Evolutionary conservation across 495 filamentous ascomycete genomes (phyloP), one percentile per base, ranked within the genome.

Genomic region (Xylaria palmicola): DNA sequence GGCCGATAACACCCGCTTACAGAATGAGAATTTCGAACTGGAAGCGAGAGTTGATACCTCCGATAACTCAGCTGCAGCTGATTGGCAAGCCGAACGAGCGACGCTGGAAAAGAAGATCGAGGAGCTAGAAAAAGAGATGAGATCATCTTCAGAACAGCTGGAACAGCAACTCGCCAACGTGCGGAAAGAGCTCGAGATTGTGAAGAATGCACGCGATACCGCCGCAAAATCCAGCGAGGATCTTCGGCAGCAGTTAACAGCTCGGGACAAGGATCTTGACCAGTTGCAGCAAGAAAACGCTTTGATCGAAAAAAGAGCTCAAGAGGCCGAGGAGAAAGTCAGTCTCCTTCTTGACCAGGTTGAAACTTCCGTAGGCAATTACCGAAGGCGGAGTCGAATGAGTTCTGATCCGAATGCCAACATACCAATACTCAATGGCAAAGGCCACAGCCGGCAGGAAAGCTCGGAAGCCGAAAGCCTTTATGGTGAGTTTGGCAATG

Each of bases 291-390:
- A 85, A 43, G 91, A 97, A 69, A 97, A 98, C 67, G 74, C 72
- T 0, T 72, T 86, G 54, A 83, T 98, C 0, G 94, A 97, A 68
- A 81, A 79, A 26, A 87, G 93, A 37, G 93, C 93, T 9, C 77
- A 86, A 30, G 93, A 97, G 68, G 94, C 94, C 12, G 94, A 99
- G 76, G 85, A 91, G 44, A 95, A 93, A 66, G 95, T 98, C 47
- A 90, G 88, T 40, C 85, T 96, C 70, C 85, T 98, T 20, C 84
- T 99, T 26, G 92, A 98, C 71, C 93, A 97, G 68, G 91, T 99
- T 30, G 93, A 93, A 68, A 85, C 85, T 13, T 95, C 91, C 2
- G 94, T 99, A 15, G 93, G 93, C 72, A 94, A 93, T 67, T 97
- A 96, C 74, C 89, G 94, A 45, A 88, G 94, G 48, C 92, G 78